Base-by-base conservation (phyloP, 257 asterid genomes). In the Scutellaria minor region DNA sequence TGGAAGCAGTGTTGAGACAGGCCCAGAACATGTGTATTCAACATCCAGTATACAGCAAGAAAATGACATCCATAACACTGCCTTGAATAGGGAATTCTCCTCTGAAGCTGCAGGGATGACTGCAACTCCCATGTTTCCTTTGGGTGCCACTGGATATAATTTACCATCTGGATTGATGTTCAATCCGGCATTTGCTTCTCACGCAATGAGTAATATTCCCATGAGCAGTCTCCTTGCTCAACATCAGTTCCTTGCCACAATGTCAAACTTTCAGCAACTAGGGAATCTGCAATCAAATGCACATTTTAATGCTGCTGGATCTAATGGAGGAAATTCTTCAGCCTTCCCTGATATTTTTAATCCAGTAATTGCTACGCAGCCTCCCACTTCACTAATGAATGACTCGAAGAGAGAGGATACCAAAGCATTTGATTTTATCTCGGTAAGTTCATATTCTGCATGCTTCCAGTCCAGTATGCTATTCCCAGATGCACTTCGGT, bases 391-490 rank as follows among this genome's bases (percentile, higher is more conserved):
- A 56, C 68, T 87, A 80, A 91, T 88, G 93, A 88, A 76, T 52
- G 85, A 80, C 75, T 81, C 89, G 11, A 90, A 87, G 82, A 88
- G 90, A 85, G 97, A 88, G 86, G 96, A 90, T 3, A 86, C 88
- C 0, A 88, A 75, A 79, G 99, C 99, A 71, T 95, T 95, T 78
- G 98, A 95, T 84, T 95, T 95, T 83, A 92, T 95, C 78, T 88
- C 96, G 45, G 99, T 95, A 79, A 83, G 99, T 81, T 77, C 63
- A 55, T 58, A 10, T 68, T 58, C 31, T 53, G 35, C 70, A 51
- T 71, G 73, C 22, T 70, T 55, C 73, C 15, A 40, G 14, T 67
- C 47, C 78, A 11, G 61, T 40, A 60, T 70, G 60, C 42, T 54
- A 14, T 64, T 72, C 56, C 35, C 5, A 13, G 1, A 58, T 54